Evolutionary conservation across 176 grass and related monocot genomes (phyloP).

Genomic region (Musa schizocarpa): DNA sequence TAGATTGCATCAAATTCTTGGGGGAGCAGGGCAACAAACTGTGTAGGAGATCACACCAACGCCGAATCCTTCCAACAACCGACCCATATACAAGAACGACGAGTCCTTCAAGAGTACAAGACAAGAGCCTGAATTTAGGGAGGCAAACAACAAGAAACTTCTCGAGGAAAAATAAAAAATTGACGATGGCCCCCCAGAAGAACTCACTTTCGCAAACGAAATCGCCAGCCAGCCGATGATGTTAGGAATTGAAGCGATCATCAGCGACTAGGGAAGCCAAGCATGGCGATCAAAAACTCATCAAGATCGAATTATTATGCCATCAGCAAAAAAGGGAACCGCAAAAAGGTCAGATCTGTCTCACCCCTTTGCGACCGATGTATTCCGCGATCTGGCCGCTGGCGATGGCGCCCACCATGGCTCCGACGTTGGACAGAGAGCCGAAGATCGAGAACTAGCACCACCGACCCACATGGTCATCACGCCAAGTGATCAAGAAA

Average conservation of each 20-base stretch:
- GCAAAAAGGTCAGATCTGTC: slow-evolving; percentile 1
- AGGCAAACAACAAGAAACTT: background rate
- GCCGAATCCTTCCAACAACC: slow-evolving; percentile 88
- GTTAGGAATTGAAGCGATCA: slow-evolving; percentile 86
- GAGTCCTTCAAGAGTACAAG: slow-evolving; percentile 36
- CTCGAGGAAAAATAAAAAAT: slow-evolving; percentile 1
- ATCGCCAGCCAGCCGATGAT: slow-evolving; percentile 94
- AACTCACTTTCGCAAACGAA: slow-evolving; percentile 72
- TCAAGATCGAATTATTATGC: background rate
- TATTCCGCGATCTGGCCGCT: slow-evolving; percentile 87
- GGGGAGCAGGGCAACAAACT: slow-evolving; percentile 17
- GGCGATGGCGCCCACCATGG: slow-evolving; percentile 87
- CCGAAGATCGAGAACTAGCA: slow-evolving; percentile 81
- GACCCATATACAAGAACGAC: slow-evolving; percentile 90
- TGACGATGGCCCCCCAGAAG: background rate
- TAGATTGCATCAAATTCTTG: background rate
- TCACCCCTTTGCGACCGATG: slow-evolving; percentile 81
- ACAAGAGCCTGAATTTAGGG: background rate
- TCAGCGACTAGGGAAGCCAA: slow-evolving; percentile 49
- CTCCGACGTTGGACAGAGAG: slow-evolving; percentile 79
- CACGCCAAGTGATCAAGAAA: background rate
- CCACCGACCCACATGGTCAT: background rate
- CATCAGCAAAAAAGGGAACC: background rate
- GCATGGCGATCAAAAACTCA: background rate
- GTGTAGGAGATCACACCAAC: slow-evolving; percentile 88